Evolutionary conservation across 345 rosid species (phyloP).

Genomic region (Rubroshorea leprosula): DNA sequence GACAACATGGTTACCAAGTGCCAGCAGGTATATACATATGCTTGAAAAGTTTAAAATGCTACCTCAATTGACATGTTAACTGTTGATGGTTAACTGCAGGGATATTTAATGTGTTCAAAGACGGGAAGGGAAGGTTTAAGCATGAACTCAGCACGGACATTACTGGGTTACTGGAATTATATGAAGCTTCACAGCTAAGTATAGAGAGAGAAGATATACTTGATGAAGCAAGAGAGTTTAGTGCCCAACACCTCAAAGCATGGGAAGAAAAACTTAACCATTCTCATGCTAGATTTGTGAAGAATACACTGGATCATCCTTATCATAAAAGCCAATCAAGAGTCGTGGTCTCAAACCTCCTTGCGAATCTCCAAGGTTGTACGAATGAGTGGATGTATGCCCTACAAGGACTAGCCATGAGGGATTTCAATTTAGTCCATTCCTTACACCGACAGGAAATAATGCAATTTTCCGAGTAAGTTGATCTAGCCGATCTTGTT

Average conservation of each 20-base stretch:
- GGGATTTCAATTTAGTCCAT: constrained; percentile 29
- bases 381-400: constrained; percentile 24
- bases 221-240: constrained; percentile 26
- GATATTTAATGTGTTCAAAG: constrained; percentile 25
- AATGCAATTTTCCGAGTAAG: constrained; percentile 26
- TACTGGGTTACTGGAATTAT: constrained; percentile 33
- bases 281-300: constrained; percentile 18
- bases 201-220: constrained; percentile 45
- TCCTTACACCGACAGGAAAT: constrained; percentile 33
- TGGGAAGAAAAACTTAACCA: constrained; percentile 1
- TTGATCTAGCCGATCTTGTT: background rate
- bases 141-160: constrained; percentile 17
- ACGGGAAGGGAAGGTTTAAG: constrained; percentile 23
- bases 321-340: constrained; percentile 36
- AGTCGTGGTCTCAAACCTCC: constrained; percentile 22
- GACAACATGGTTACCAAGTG: constrained; percentile 33
- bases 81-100: constrained; percentile 14
- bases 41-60: no score
- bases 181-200: constrained; percentile 51
- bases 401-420: constrained; percentile 30
- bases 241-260: constrained; percentile 21
- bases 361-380: background rate
- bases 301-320: constrained; percentile 27
- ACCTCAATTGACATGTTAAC: no score
- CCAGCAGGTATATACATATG: constrained; percentile 16